Evolutionary conservation across 805 yeast genomes (phyloP), one percentile per base, ranked within the genome.

Genomic region (Wickerhamomyces sydowiorum): DNA sequence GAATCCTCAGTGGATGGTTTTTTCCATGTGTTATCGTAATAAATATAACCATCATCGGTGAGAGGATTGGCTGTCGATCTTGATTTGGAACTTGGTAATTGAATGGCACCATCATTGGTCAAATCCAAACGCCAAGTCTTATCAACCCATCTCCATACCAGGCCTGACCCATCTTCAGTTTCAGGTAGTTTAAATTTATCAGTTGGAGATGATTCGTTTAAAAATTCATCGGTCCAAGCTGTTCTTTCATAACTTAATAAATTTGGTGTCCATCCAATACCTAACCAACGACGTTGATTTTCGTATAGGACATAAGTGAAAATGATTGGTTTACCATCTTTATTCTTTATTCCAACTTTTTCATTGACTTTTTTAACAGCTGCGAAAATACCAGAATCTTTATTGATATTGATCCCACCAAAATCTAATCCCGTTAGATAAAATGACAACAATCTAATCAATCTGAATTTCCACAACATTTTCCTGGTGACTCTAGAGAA

Each of bases 221-320:
- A 69, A 57, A 89, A 90, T 61, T 90, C 97, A 60, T 91, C 99
- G 0, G 98, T 90, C 97, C 98, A 91, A 4, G 98, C 83, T 0
- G 96, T 82, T 58, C 99, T 76, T 65, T 91, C 99, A 59, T 91
- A 91, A 38, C 95, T 82, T 47, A 93, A 72, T 59, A 93, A 71
- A 57, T 89, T 89, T 14, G 95, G 72, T 0, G 98, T 91, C 99
- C 99, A 91, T 12, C 99, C 99, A 53, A 91, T 86, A 13, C 97
- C 98, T 31, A 91, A 71, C 99, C 99, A 91, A 54, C 95, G 80
- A 57, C 99, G 79, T 67, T 91, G 98, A 61, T 91, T 91, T 61
- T 91, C 99, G 62, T 82, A 90, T 10, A 93, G 70, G 2, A 88
- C 97, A 62, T 87, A 91, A 5, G 97, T 90, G 62, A 90, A 93